phyloP scores from a whole-genome alignment of 2,329 filamentous ascomycete species.

The Karstenula rhodostoma region DNA sequence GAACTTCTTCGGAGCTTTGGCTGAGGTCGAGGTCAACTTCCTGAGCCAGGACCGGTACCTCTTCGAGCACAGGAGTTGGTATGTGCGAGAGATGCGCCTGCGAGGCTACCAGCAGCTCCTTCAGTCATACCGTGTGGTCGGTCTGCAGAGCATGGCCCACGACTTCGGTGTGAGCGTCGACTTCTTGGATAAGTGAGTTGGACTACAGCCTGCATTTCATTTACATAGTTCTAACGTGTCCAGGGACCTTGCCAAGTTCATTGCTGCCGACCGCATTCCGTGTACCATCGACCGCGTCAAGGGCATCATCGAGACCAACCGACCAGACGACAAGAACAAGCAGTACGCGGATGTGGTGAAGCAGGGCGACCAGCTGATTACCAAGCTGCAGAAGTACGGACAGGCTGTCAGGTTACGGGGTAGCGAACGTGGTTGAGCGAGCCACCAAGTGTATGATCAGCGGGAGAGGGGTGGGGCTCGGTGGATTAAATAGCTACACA shows the following conservation, averaged over 20 bases:
- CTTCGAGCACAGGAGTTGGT: constrained; percentile 95
- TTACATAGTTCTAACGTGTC: constrained; percentile 20
- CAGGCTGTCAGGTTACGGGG: constrained; percentile 93
- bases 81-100: constrained; percentile 97
- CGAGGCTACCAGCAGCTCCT: constrained; percentile 96
- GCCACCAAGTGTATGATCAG: constrained; percentile 4
- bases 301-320: constrained; percentile 96
- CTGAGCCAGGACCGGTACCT: constrained; percentile 93
- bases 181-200: constrained; percentile 85
- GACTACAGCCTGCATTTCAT: neutral
- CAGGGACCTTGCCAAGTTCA: constrained; percentile 95
- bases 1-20: constrained; percentile 89
- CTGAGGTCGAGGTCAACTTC: constrained; percentile 91
- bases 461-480: constrained; percentile 15
- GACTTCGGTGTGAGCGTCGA: constrained; percentile 98
- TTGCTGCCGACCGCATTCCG: constrained; percentile 89
- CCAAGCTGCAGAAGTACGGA: constrained; percentile 98
- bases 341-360: constrained; percentile 98
- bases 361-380: constrained; percentile 97
- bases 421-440: constrained; percentile 80
- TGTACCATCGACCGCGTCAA: constrained; percentile 98
- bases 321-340: constrained; percentile 99
- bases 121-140: constrained; percentile 96
- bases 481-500: constrained; percentile 35
- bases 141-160: constrained; percentile 95